phyloP scores from a whole-genome alignment of 2,329 filamentous ascomycete species.

The Venturiaceae sp. region DNA sequence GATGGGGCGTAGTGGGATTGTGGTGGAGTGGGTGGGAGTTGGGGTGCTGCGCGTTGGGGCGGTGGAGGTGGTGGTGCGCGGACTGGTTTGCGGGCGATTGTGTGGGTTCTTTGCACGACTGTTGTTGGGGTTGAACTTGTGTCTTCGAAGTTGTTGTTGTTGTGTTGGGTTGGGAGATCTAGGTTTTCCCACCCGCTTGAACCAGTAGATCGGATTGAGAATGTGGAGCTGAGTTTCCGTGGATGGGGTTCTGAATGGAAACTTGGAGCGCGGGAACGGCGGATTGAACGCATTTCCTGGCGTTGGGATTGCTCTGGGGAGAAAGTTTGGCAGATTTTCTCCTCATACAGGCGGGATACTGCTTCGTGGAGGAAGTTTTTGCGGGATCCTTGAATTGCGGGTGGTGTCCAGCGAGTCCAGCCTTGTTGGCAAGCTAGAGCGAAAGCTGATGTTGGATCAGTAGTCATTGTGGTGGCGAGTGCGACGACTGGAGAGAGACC shows the following conservation, averaged over 20 bases:
- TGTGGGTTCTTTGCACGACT: background rate
- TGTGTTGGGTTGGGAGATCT: background rate
- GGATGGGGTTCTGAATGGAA: slow-evolving; percentile 32
- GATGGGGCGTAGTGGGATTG: background rate
- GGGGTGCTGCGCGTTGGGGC: background rate
- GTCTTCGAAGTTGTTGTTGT: background rate
- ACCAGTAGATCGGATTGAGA: slow-evolving; percentile 22
- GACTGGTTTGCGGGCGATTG: background rate
- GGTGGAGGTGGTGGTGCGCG: background rate
- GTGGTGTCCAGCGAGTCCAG: slow-evolving; percentile 47
- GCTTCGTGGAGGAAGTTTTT: slow-evolving; percentile 52
- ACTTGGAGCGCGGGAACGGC: slow-evolving; percentile 30
- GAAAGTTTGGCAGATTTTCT: slow-evolving; percentile 30
- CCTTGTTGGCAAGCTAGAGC: slow-evolving; percentile 41
- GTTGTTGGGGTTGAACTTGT: background rate
- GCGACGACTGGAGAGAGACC: slow-evolving; percentile 47
- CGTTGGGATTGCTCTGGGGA: slow-evolving; percentile 18
- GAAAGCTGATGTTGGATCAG: slow-evolving; percentile 30
- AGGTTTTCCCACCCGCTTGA: slow-evolving; percentile 25
- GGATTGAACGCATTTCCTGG: slow-evolving; percentile 24
- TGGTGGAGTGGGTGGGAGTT: background rate
- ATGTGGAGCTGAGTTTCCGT: slow-evolving; percentile 21
- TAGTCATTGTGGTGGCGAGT: slow-evolving; percentile 29
- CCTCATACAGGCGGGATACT: slow-evolving; percentile 49
- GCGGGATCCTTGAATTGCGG: slow-evolving; percentile 35